Conservation (phyloP, 106 monocot genomes). For the Hemerocallis citrina region DNA sequence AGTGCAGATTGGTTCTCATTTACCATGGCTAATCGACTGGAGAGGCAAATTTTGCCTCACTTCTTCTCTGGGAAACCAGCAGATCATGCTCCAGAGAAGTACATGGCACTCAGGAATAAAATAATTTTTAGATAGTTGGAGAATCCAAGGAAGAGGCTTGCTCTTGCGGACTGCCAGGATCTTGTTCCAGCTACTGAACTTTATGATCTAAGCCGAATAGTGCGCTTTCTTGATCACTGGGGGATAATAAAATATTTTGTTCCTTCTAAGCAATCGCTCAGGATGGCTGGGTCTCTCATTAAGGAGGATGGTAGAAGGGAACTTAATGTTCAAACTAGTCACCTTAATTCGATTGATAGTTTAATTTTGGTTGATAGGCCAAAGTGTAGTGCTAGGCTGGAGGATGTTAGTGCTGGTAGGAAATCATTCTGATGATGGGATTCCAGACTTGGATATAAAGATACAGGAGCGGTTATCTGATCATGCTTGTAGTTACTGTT, state of each 20-base stretch:
- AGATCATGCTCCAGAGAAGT: slow-evolving; percentile 62
- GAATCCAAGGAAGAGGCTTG: slow-evolving; percentile 47
- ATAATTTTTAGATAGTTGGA: slow-evolving; percentile 66
- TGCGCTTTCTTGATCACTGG: slow-evolving; percentile 83
- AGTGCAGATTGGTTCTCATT: slow-evolving; percentile 69
- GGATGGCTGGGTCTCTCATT: slow-evolving; percentile 42
- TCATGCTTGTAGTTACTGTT: slow-evolving; percentile 60
- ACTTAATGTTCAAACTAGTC: slow-evolving; percentile 38
- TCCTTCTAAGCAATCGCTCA: slow-evolving; percentile 26
- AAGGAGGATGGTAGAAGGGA: slow-evolving; percentile 65
- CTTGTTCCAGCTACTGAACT: slow-evolving; percentile 45
- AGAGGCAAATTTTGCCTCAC: slow-evolving; percentile 88
- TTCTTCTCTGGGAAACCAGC: slow-evolving; percentile 72
- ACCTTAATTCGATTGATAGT: slow-evolving; percentile 74
- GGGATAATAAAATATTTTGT: slow-evolving; percentile 87
- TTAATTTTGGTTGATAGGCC: slow-evolving; percentile 82
- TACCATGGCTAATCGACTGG: slow-evolving; percentile 53
- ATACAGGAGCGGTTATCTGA: slow-evolving; percentile 68
- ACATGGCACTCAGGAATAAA: slow-evolving; percentile 55
- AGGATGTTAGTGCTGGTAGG: slow-evolving; percentile 44
- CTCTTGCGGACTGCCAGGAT: slow-evolving; percentile 55
- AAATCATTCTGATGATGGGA: slow-evolving; percentile 15
- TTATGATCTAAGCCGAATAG: slow-evolving; percentile 74
- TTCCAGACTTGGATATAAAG: slow-evolving; percentile 55
- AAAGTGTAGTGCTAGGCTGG: slow-evolving; percentile 51